Conservation (phyloP, 805 yeast species). For the Yarrowia keelungensis region DNA sequence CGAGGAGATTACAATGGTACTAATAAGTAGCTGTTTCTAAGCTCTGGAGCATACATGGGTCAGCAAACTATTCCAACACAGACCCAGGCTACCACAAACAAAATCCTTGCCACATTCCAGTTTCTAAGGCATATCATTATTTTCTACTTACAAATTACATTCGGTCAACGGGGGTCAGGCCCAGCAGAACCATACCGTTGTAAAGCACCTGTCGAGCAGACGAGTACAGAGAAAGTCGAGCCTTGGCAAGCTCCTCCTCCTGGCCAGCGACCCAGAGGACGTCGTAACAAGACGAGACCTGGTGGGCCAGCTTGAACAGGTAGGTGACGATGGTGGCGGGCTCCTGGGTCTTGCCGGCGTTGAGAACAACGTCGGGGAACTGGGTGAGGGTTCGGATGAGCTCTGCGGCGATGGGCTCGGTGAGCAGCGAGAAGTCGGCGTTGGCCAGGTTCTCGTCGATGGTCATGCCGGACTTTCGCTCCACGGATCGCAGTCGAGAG, state of each 20-base stretch:
- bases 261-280: slow-evolving; percentile 97
- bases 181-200: slow-evolving; percentile 89
- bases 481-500: slow-evolving; percentile 93
- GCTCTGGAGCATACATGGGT: no score
- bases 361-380: slow-evolving; percentile 88
- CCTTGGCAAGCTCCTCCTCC: slow-evolving; percentile 80
- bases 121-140: background rate
- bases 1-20: no score
- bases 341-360: slow-evolving; percentile 83
- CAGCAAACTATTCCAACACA: no score
- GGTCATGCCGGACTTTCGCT: slow-evolving; percentile 70
- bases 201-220: slow-evolving; percentile 87
- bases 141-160: slow-evolving; percentile 61
- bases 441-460: slow-evolving; percentile 48
- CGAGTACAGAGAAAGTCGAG: slow-evolving; percentile 89
- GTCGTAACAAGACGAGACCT: slow-evolving; percentile 95
- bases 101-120: no score
- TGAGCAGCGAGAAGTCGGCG: slow-evolving; percentile 66
- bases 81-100: no score
- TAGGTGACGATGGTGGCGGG: slow-evolving; percentile 95
- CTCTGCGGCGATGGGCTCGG: slow-evolving; percentile 72
- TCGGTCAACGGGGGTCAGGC: slow-evolving; percentile 98
- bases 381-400: slow-evolving; percentile 82
- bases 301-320: slow-evolving; percentile 88
- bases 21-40: no score